phyloP scores from a whole-genome alignment of 495 filamentous ascomycete genomes.

The Podospora pseudoanserina region DNA sequence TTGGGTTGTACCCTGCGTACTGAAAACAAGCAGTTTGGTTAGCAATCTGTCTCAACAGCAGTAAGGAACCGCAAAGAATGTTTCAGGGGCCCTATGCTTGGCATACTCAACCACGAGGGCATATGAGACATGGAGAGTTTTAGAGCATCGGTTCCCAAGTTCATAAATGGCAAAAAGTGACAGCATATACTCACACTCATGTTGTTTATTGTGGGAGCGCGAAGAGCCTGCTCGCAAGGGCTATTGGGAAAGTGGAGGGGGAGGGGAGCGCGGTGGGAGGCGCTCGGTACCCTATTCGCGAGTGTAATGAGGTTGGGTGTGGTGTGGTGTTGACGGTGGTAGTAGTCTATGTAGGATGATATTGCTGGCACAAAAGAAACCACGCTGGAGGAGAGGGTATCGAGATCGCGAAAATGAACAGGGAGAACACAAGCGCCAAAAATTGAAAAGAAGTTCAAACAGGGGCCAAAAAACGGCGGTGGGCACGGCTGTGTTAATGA shows the following conservation, averaged over 20 bases:
- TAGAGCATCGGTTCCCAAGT: background rate
- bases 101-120: background rate
- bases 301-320: background rate
- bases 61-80: background rate
- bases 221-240: slow-evolving; percentile 7
- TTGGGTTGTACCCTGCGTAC: slow-evolving; percentile 24
- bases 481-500: slow-evolving; percentile 19
- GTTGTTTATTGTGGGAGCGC: slow-evolving; percentile 23
- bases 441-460: background rate
- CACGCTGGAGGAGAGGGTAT: background rate
- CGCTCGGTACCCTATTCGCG: background rate
- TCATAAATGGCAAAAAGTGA: background rate
- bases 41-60: background rate
- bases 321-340: background rate
- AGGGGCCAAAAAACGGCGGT: slow-evolving; percentile 5
- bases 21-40: background rate
- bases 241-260: background rate
- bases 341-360: background rate
- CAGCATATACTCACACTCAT: slow-evolving; percentile 46
- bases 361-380: background rate
- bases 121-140: background rate
- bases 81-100: background rate
- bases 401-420: background rate
- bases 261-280: background rate
- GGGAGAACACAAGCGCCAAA: background rate